Conservation (phyloP, 202 grass and related monocot genomes). For the Brachypodium distachyon region DNA sequence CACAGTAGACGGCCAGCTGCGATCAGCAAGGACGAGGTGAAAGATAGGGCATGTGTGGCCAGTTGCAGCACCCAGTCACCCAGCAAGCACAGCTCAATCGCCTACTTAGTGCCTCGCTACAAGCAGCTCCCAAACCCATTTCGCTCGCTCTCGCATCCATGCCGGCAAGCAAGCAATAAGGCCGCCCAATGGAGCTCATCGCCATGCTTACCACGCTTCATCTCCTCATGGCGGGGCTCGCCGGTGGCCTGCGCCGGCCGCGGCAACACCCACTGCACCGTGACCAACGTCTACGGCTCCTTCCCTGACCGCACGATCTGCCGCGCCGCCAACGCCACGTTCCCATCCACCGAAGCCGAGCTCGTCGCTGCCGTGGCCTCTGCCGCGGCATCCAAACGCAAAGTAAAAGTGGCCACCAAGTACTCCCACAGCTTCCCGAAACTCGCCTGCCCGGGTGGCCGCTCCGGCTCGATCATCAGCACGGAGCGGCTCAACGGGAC, state of each 20-base stretch:
- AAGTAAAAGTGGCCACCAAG: slow-evolving; percentile 57
- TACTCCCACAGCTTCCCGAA: slow-evolving; percentile 79
- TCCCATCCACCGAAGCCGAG: slow-evolving; percentile 62
- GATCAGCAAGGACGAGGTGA: too few species aligned
- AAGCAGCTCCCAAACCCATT: too few species aligned
- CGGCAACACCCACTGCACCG: slow-evolving; percentile 34
- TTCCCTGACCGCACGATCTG: slow-evolving; percentile 64
- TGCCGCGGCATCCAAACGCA: slow-evolving; percentile 14
- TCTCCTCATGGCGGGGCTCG: not conserved
- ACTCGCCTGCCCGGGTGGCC: slow-evolving; percentile 63
- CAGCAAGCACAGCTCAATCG: too few species aligned
- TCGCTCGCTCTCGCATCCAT: too few species aligned
- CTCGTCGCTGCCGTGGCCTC: slow-evolving; percentile 42
- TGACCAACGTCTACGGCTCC: slow-evolving; percentile 66
- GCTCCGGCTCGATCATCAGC: slow-evolving; percentile 34
- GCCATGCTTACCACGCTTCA: not conserved
- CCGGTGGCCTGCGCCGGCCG: slow-evolving; percentile 20
- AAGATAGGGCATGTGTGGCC: too few species aligned
- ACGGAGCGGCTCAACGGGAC: slow-evolving; percentile 34
- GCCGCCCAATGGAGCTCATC: not conserved
- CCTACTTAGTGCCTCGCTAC: too few species aligned
- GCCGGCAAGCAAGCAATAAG: not conserved
- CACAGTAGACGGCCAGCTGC: too few species aligned
- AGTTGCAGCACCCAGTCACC: too few species aligned
- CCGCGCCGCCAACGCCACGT: slow-evolving; percentile 36